Percentiles rank a stretch among this genome's conserved stretches.
phyloP scores from a whole-genome alignment of 2,329 filamentous ascomycete species.

The Grosmannia huntii region DNA sequence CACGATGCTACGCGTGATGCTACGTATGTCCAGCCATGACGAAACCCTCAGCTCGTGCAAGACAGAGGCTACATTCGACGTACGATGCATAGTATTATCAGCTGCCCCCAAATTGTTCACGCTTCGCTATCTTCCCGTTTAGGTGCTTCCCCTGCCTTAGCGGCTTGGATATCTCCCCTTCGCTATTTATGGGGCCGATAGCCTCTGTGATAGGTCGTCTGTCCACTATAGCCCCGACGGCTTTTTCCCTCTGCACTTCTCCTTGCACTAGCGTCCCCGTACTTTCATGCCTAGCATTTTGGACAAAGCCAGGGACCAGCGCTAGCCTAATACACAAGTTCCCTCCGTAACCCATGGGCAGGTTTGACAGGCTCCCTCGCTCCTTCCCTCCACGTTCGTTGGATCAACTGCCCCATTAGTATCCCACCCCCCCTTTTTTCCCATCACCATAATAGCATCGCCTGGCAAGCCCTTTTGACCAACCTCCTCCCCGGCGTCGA shows the following conservation, averaged over 20 bases:
- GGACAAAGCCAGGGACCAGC: neutral
- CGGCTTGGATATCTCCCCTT: neutral
- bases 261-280: neutral
- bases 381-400: neutral
- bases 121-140: neutral
- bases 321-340: neutral
- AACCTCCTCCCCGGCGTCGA: neutral
- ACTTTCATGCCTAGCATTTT: neutral
- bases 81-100: neutral
- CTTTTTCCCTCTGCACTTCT: neutral
- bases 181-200: neutral
- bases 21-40: neutral
- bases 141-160: conserved; percentile 1
- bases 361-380: neutral
- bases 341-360: neutral
- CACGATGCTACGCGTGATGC: no score
- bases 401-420: neutral
- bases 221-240: neutral
- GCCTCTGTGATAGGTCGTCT: neutral
- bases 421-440: neutral
- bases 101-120: neutral
- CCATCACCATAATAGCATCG: neutral
- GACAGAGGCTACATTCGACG: neutral
- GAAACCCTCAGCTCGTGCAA: neutral
- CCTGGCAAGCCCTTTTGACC: neutral